Conservation (phyloP, 148 eudicot genomes). For the Spergularia marina region DNA sequence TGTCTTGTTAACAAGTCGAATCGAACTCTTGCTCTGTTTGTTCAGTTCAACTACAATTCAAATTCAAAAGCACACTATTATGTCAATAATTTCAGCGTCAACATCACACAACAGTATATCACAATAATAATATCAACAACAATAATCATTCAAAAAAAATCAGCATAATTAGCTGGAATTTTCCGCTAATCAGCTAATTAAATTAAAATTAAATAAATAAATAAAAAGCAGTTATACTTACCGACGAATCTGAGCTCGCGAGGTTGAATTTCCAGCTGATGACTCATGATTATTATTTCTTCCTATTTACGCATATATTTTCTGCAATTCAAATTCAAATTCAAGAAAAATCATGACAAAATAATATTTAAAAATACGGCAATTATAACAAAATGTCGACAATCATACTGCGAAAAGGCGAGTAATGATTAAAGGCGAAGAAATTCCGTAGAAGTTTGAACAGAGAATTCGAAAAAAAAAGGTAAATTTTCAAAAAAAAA, state of each 20-base stretch:
- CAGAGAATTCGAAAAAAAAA: conserved; percentile 14
- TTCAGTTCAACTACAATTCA: conserved; percentile 58
- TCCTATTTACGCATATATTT: background rate
- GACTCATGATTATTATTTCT: conserved; percentile 36
- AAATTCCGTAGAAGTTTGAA: conserved; percentile 7
- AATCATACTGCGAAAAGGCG: background rate
- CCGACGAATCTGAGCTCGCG: conserved; percentile 53
- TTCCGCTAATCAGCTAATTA: background rate
- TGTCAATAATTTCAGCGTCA: conserved; percentile 4
- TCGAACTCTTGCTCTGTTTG: conserved; percentile 67
- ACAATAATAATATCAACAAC: background rate
- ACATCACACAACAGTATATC: background rate
- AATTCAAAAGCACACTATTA: background rate
- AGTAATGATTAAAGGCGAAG: background rate
- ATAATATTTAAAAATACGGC: background rate
- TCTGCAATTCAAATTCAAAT: conserved; percentile 10
- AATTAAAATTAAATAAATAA: background rate
- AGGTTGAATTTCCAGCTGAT: conserved; percentile 60
- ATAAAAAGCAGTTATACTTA: conserved; percentile 22
- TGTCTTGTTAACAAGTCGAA: conserved; percentile 59
- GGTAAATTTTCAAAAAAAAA: background rate
- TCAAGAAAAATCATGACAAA: background rate
- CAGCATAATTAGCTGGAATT: background rate
- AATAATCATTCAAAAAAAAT: background rate
- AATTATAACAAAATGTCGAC: background rate